phyloP scores from a whole-genome alignment of 495 filamentous ascomycete genomes.

The Parachaetomium inaequale region DNA sequence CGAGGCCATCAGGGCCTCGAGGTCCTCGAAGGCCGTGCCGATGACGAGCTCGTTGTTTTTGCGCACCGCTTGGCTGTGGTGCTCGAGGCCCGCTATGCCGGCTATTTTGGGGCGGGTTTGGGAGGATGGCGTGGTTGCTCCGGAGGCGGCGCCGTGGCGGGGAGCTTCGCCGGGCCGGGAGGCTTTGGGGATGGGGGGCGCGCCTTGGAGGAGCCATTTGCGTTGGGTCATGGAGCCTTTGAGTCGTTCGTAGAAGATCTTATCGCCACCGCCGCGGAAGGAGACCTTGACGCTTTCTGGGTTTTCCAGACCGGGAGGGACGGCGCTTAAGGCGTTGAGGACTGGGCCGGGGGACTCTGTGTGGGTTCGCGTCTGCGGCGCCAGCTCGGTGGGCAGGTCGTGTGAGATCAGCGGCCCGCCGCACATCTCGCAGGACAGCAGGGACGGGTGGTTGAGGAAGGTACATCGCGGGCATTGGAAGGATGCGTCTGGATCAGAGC shows the following conservation, averaged over 20 bases:
- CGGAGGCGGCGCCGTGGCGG: constrained; percentile 41
- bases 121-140: constrained; percentile 22
- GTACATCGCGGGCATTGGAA: constrained; percentile 87
- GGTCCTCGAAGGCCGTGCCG: constrained; percentile 90
- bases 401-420: constrained; percentile 67
- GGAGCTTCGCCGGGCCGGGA: constrained; percentile 27
- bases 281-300: constrained; percentile 84
- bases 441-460: constrained; percentile 86
- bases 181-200: constrained; percentile 84
- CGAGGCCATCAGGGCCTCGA: constrained; percentile 94
- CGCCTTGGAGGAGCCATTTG: constrained; percentile 92
- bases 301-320: constrained; percentile 50
- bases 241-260: constrained; percentile 83
- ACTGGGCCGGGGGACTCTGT: constrained; percentile 70
- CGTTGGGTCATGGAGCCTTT: constrained; percentile 84
- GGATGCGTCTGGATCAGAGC: constrained; percentile 35
- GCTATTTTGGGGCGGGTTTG: constrained; percentile 56
- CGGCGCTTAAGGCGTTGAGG: constrained; percentile 36
- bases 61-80: constrained; percentile 72
- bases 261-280: constrained; percentile 83
- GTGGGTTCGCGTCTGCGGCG: constrained; percentile 52
- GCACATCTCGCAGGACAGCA: constrained; percentile 87
- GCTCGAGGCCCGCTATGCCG: constrained; percentile 92
- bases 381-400: constrained; percentile 43
- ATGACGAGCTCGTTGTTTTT: constrained; percentile 92